These are phyloP conservation scores for Nothophoma quercina DNA, from an alignment of 2,329 filamentous ascomycete species.

Conservation along the genomic window DNA sequence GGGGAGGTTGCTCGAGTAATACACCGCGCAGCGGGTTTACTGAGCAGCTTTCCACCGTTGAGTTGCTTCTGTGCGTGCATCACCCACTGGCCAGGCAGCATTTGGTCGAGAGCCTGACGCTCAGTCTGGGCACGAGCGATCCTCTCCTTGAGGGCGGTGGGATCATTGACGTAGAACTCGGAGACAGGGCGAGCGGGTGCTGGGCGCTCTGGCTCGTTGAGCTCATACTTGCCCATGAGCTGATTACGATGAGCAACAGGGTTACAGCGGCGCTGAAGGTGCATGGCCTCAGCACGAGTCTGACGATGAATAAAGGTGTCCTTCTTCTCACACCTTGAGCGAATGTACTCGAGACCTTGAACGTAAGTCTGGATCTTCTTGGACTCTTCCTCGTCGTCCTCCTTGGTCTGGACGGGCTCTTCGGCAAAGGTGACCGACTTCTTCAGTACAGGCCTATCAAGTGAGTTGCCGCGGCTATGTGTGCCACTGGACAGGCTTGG, in stretches of 20 bases:
- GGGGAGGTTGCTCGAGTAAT: conserved; percentile 68
- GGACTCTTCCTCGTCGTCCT: conserved; percentile 35
- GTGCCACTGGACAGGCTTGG: conserved; percentile 47
- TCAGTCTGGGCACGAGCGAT: conserved; percentile 72
- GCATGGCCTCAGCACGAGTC: conserved; percentile 85
- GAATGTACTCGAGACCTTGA: conserved; percentile 80
- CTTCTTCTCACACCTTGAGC: conserved; percentile 68
- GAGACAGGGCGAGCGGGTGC: conserved; percentile 55
- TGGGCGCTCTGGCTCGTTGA: conserved; percentile 61
- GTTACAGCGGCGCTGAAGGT: conserved; percentile 80
- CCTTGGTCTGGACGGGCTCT: conserved; percentile 32
- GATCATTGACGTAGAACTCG: conserved; percentile 57
- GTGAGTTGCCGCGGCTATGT: conserved; percentile 45
- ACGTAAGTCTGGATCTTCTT: conserved; percentile 79
- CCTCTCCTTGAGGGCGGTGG: conserved; percentile 69
- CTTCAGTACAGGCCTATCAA: conserved; percentile 59
- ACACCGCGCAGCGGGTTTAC: conserved; percentile 54
- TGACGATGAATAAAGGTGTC: conserved; percentile 88
- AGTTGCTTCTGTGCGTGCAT: conserved; percentile 68
- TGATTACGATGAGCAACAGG: conserved; percentile 77
- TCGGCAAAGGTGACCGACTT: conserved; percentile 79
- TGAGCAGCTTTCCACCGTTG: conserved; percentile 67
- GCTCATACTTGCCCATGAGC: conserved; percentile 83
- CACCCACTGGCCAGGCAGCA: conserved; percentile 67
- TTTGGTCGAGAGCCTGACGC: conserved; percentile 77